phyloP scores from a whole-genome alignment of 2,329 filamentous ascomycete species.

The Nothophaeocryptopus gaeumannii region DNA sequence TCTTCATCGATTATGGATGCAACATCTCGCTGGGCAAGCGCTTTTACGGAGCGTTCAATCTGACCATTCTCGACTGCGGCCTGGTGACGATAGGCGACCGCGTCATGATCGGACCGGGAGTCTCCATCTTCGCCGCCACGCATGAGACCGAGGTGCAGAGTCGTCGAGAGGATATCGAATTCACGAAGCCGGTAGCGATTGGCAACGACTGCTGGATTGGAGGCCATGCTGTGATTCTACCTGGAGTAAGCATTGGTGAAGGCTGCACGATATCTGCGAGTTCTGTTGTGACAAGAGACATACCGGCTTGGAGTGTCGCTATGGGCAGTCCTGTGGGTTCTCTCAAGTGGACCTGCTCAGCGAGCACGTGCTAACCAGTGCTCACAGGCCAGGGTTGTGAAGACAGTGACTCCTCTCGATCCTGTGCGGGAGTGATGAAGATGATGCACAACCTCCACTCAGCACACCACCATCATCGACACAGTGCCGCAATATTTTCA shows the following conservation, averaged over 20 bases:
- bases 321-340: constrained; percentile 10
- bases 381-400: constrained; percentile 22
- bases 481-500: too few species aligned
- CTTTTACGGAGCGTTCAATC: constrained; percentile 63
- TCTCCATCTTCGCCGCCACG: constrained; percentile 52
- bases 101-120: constrained; percentile 53
- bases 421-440: neutral
- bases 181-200: constrained; percentile 48
- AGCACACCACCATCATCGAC: too few species aligned
- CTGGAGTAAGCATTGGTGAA: constrained; percentile 27
- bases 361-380: too few species aligned
- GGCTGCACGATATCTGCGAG: constrained; percentile 24
- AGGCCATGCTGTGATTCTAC: constrained; percentile 24
- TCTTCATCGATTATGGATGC: constrained; percentile 64
- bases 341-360: neutral
- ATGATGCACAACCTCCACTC: too few species aligned
- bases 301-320: constrained; percentile 26
- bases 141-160: constrained; percentile 52
- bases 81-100: constrained; percentile 53
- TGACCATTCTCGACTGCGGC: constrained; percentile 53
- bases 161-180: constrained; percentile 50
- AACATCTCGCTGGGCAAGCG: constrained; percentile 61
- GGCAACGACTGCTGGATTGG: constrained; percentile 34
- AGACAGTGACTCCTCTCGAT: constrained; percentile 23
- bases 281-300: constrained; percentile 22